phyloP scores from a whole-genome alignment of 1,284 basidiomycete species.

The Takashimella tepidaria region DNA sequence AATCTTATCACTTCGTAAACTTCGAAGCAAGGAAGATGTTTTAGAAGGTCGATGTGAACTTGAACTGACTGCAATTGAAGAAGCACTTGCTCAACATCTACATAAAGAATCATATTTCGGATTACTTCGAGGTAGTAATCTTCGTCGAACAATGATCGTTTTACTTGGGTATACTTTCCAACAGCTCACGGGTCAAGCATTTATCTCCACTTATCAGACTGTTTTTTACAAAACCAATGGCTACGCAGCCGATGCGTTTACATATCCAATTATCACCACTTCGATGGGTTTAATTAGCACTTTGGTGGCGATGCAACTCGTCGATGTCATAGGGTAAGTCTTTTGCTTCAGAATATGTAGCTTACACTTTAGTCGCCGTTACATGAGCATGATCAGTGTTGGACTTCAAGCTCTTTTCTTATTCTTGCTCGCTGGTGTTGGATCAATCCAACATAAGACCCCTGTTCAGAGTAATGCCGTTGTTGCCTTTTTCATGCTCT shows the following conservation, averaged over 20 bases:
- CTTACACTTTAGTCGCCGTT: background rate
- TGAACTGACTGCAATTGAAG: constrained; percentile 9
- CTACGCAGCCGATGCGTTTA: constrained; percentile 8
- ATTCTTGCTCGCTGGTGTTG: constrained; percentile 7
- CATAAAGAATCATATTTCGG: constrained; percentile 11
- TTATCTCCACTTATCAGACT: constrained; percentile 7
- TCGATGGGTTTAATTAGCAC: background rate
- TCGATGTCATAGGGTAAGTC: constrained; percentile 1
- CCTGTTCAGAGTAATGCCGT: background rate
- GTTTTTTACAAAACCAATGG: constrained; percentile 9
- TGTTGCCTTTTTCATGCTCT: constrained; percentile 9
- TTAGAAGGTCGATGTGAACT: constrained; percentile 2
- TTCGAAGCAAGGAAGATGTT: background rate
- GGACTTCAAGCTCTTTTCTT: constrained; percentile 4
- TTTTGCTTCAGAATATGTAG: background rate
- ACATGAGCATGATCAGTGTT: constrained; percentile 2
- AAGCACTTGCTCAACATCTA: background rate
- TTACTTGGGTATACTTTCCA: constrained; percentile 7
- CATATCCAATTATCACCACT: constrained; percentile 2
- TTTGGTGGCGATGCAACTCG: constrained; percentile 6
- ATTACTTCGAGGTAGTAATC: constrained; percentile 8
- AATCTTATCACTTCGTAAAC: constrained; percentile 1
- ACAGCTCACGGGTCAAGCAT: constrained; percentile 11
- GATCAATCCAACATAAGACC: constrained; percentile 1
- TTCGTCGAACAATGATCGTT: constrained; percentile 11